phyloP scores from a whole-genome alignment of 1,284 basidiomycete genomes.

The Pseudozyma sp. region DNA sequence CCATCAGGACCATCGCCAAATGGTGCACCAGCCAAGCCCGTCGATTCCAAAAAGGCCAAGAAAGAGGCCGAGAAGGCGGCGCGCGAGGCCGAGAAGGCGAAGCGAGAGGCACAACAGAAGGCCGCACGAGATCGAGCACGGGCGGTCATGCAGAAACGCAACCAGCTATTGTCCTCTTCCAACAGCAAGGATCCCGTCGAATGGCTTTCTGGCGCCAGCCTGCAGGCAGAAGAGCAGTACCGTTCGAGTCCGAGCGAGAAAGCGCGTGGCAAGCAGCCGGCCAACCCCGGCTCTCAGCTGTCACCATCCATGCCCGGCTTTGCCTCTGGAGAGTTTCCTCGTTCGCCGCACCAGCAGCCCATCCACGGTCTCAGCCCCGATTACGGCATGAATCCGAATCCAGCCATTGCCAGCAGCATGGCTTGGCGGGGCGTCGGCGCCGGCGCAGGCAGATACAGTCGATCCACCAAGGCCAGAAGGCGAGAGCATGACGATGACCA shows the following conservation, averaged over 20 bases:
- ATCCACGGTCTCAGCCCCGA: conserved; percentile 36
- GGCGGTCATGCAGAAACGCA: conserved; percentile 91
- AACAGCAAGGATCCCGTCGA: conserved; percentile 62
- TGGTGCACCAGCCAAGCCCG: conserved; percentile 69
- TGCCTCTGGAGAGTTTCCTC: conserved; percentile 41
- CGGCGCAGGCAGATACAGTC: conserved; percentile 34
- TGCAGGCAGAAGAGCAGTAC: conserved; percentile 35
- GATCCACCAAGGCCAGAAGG: conserved; percentile 43
- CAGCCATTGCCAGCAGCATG: conserved; percentile 42
- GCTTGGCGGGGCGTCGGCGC: conserved; percentile 49
- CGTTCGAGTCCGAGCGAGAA: conserved; percentile 53
- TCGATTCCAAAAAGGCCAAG: conserved; percentile 85
- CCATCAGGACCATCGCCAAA: conserved; percentile 56
- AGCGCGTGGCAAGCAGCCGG: conserved; percentile 59
- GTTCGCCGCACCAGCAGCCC: conserved; percentile 39
- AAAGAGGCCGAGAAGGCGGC: conserved; percentile 87
- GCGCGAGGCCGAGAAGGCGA: conserved; percentile 84
- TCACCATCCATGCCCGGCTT: conserved; percentile 48
- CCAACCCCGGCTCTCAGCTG: conserved; percentile 36
- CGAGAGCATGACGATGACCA: conserved; percentile 57
- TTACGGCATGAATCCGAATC: conserved; percentile 28
- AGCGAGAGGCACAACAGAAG: conserved; percentile 81
- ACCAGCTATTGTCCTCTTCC: conserved; percentile 58
- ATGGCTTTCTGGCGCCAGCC: conserved; percentile 49
- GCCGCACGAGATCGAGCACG: conserved; percentile 83